Conservation (phyloP, 2,329 filamentous ascomycete species). For the Ophiosphaerella narmari region DNA sequence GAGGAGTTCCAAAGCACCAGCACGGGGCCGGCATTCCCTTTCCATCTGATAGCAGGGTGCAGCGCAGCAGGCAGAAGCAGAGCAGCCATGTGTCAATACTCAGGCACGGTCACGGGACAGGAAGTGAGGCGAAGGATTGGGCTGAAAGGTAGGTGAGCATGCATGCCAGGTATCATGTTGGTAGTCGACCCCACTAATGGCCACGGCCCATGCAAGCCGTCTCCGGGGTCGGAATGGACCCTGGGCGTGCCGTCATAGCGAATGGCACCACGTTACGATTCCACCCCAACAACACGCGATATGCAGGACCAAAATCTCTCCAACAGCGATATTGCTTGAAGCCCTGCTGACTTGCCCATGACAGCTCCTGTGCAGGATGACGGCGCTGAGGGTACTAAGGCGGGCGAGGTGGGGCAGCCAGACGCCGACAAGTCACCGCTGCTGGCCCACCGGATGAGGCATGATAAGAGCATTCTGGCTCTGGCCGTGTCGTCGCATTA, state of each 20-base stretch:
- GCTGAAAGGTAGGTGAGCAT: constrained; percentile 20
- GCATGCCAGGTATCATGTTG: neutral
- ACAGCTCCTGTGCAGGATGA: constrained; percentile 34
- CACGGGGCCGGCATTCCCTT: constrained; percentile 15
- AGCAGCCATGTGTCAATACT: constrained; percentile 33
- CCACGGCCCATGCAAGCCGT: constrained; percentile 8
- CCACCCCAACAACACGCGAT: constrained; percentile 22
- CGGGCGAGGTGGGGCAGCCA: constrained; percentile 5
- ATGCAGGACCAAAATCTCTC: constrained; percentile 19
- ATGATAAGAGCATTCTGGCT: constrained; percentile 79
- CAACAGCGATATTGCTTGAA: constrained; percentile 3
- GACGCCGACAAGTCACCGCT: constrained; percentile 54
- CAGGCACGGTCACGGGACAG: constrained; percentile 33
- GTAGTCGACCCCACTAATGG: neutral
- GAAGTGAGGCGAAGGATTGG: constrained; percentile 16
- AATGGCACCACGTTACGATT: constrained; percentile 10
- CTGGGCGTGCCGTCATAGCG: constrained; percentile 26
- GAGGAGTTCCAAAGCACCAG: constrained; percentile 1
- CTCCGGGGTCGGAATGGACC: constrained; percentile 13
- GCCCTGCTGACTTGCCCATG: constrained; percentile 34
- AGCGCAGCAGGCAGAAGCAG: constrained; percentile 23
- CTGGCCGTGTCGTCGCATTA: constrained; percentile 78
- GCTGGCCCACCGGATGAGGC: constrained; percentile 74
- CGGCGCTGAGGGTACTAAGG: constrained; percentile 22
- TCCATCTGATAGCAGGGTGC: constrained; percentile 37